Conservation (phyloP, 2,329 filamentous ascomycete genomes). For the Scedosporium apiospermum region DNA sequence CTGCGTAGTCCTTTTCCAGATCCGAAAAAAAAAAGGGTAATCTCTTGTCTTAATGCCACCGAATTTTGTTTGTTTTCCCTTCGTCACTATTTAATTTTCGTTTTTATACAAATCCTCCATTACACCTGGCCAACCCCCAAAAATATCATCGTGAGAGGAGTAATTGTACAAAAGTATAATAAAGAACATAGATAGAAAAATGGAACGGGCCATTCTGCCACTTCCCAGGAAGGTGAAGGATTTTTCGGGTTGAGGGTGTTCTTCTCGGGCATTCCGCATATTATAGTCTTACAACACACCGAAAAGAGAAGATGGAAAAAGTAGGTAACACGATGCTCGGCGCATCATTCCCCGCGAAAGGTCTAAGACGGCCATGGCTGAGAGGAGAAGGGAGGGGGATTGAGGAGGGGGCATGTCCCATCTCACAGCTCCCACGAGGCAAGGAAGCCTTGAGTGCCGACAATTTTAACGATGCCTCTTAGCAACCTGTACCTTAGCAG, state of each 20-base stretch:
- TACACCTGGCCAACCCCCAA: not conserved
- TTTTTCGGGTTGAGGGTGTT: not conserved
- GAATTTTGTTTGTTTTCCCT: not conserved
- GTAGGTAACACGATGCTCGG: not conserved
- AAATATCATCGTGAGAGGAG: slow-evolving; percentile 3
- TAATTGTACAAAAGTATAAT: slow-evolving; percentile 3
- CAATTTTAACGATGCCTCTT: slow-evolving; percentile 42
- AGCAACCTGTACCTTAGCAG: slow-evolving; percentile 92
- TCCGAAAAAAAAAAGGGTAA: not conserved
- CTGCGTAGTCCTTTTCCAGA: too few relatives aligned
- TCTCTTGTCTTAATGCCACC: not conserved
- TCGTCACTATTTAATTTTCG: not conserved
- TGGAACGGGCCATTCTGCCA: not conserved
- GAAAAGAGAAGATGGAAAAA: not conserved
- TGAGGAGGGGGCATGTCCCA: not conserved
- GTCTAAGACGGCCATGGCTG: not conserved
- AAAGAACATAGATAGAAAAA: not conserved
- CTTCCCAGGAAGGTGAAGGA: not conserved
- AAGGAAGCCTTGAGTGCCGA: too few relatives aligned
- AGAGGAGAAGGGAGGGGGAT: not conserved
- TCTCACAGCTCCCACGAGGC: too few relatives aligned
- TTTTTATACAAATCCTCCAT: not conserved
- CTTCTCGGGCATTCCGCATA: slow-evolving; percentile 1
- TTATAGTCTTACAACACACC: slow-evolving; percentile 6
- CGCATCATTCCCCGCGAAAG: not conserved